Percentiles rank a stretch among this genome's conserved stretches.
phyloP scores from a whole-genome alignment of 1,284 basidiomycete genomes.

The Porodaedalea pini region DNA sequence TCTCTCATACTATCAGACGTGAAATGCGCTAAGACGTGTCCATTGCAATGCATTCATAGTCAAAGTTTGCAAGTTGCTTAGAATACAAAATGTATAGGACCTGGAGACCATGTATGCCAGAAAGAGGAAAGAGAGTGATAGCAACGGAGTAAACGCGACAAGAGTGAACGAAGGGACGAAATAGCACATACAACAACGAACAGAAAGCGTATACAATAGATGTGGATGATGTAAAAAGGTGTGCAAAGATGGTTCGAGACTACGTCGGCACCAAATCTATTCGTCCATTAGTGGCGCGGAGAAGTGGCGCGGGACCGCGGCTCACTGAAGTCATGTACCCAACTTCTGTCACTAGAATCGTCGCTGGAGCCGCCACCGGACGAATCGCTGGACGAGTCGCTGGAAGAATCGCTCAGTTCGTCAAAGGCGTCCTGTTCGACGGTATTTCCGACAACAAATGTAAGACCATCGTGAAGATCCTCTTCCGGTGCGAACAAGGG shows the following conservation, averaged over 20 bases:
- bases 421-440: not conserved
- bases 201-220: not conserved
- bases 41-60: no score
- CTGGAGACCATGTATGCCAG: not conserved
- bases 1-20: no score
- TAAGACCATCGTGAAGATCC: not conserved
- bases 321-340: constrained; percentile 2
- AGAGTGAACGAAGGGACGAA: no score
- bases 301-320: not conserved
- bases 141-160: no score
- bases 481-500: not conserved
- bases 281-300: not conserved
- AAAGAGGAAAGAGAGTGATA: not conserved
- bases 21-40: no score
- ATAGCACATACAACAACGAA: no score
- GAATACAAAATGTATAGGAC: not conserved
- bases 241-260: no score
- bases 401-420: constrained; percentile 1
- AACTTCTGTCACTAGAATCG: constrained; percentile 3
- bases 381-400: constrained; percentile 1
- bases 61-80: not conserved
- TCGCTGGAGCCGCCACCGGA: not conserved
- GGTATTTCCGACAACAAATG: not conserved
- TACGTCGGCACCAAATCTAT: no score
- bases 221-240: not conserved